phyloP scores from a whole-genome alignment of 257 asterid genomes.

The Ocimum tenuiflorum region DNA sequence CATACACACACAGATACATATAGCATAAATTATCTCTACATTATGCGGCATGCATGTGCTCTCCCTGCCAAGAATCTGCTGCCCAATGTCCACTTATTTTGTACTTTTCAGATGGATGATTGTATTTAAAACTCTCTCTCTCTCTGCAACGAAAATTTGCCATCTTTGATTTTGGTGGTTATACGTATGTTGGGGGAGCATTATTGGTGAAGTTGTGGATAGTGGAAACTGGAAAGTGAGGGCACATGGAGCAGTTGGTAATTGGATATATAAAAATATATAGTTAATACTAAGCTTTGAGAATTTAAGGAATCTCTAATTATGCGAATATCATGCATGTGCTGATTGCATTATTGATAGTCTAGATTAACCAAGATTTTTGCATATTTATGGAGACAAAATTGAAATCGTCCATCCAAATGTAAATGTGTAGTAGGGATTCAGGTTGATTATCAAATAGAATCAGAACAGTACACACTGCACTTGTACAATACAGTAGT shows the following conservation, averaged over 20 bases:
- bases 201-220: not conserved
- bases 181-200: not conserved
- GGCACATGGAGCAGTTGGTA: slow-evolving; percentile 18
- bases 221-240: not conserved
- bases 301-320: not conserved
- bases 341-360: too few species aligned
- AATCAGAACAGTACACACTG: not conserved
- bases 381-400: not conserved
- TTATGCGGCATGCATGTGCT: slow-evolving; percentile 19
- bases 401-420: too few species aligned
- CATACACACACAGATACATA: not conserved
- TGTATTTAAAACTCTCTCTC: not conserved
- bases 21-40: not conserved
- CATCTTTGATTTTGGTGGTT: too few species aligned
- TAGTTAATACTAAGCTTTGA: too few species aligned
- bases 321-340: too few species aligned
- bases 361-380: not conserved
- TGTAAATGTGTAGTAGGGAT: not conserved
- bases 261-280: not conserved
- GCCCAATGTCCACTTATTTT: not conserved
- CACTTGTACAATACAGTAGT: not conserved
- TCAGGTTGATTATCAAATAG: not conserved
- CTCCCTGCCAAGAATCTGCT: not conserved
- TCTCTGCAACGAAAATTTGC: too few species aligned
- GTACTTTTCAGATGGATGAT: not conserved